phyloP scores from a whole-genome alignment of 495 filamentous ascomycete species.

The Trichoderma gamsii region DNA sequence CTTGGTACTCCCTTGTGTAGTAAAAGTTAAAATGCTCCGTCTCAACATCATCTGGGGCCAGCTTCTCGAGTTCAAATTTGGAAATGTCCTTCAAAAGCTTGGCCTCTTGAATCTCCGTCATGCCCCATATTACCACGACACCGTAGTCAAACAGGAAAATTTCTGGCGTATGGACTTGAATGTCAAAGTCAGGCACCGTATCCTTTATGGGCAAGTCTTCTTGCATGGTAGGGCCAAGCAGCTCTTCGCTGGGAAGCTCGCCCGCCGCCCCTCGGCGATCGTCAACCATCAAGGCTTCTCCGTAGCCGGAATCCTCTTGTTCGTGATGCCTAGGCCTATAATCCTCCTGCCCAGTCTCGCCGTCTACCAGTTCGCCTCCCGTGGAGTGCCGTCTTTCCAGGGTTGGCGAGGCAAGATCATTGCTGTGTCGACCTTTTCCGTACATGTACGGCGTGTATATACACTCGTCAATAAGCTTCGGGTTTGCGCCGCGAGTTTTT shows the following conservation, averaged over 20 bases:
- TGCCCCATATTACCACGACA: conserved; percentile 99
- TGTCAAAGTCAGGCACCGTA: conserved; percentile 56
- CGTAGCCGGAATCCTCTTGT: conserved; percentile 14
- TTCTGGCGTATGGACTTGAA: conserved; percentile 79
- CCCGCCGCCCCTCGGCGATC: not conserved
- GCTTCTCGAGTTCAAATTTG: conserved; percentile 90
- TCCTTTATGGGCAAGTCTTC: conserved; percentile 26
- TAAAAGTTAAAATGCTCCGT: conserved; percentile 99
- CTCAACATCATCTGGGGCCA: conserved; percentile 81
- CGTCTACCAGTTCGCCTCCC: conserved; percentile 28
- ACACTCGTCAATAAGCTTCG: conserved; percentile 93
- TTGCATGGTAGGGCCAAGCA: conserved; percentile 22
- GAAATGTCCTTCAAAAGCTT: conserved; percentile 87
- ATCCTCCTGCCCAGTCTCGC: conserved; percentile 19
- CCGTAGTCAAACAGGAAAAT: conserved; percentile 96
- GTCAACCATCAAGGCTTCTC: conserved; percentile 8
- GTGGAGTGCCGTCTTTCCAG: conserved; percentile 51
- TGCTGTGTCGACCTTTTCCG: conserved; percentile 30
- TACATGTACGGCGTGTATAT: conserved; percentile 93
- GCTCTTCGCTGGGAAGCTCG: conserved; percentile 19
- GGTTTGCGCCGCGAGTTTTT: conserved; percentile 67
- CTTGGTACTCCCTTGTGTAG: conserved; percentile 94
- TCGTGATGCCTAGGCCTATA: not conserved
- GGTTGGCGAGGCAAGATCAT: conserved; percentile 45
- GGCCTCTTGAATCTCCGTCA: conserved; percentile 77